phyloP scores from a whole-genome alignment of 2,329 filamentous ascomycete genomes.

The Lasiodiplodia citricola region DNA sequence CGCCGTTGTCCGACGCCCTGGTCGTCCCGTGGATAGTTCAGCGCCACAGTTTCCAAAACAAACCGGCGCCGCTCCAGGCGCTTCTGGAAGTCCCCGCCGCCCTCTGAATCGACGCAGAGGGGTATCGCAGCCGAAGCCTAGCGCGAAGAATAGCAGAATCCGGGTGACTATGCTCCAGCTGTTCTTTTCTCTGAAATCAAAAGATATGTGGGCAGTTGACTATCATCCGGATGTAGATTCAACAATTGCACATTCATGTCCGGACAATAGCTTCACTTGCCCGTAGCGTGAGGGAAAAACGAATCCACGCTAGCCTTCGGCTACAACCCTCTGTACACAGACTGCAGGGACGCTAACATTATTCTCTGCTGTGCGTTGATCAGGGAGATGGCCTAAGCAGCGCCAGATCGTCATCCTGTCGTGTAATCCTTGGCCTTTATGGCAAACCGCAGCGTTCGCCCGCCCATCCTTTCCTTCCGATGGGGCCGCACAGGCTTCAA shows the following conservation, averaged over 20 bases:
- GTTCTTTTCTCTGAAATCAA: too few species aligned
- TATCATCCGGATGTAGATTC: too few species aligned
- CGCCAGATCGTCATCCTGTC: conserved; percentile 13
- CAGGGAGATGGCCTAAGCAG: conserved; percentile 17
- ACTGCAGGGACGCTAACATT: conserved; percentile 13
- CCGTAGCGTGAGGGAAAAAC: too few species aligned
- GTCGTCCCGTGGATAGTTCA: not conserved
- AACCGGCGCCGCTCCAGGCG: conserved; percentile 10
- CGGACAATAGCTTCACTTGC: too few species aligned
- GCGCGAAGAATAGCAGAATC: too few species aligned
- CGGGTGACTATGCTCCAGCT: too few species aligned
- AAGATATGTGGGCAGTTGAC: too few species aligned
- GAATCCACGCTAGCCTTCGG: too few species aligned
- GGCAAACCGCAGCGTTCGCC: not conserved
- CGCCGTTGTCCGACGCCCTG: conserved; percentile 1
- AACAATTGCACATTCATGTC: too few species aligned
- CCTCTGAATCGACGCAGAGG: not conserved
- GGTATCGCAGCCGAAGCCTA: not conserved
- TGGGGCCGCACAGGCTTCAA: conserved; percentile 11
- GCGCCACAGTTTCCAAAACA: conserved; percentile 20
- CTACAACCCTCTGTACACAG: too few species aligned
- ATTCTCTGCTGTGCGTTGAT: conserved; percentile 17
- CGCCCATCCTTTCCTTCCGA: conserved; percentile 14
- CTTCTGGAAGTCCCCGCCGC: conserved; percentile 9
- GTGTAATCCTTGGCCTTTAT: conserved; percentile 11